Evolutionary conservation across 345 rosid genomes (phyloP).

Genomic region (Cochlearia excelsa): DNA sequence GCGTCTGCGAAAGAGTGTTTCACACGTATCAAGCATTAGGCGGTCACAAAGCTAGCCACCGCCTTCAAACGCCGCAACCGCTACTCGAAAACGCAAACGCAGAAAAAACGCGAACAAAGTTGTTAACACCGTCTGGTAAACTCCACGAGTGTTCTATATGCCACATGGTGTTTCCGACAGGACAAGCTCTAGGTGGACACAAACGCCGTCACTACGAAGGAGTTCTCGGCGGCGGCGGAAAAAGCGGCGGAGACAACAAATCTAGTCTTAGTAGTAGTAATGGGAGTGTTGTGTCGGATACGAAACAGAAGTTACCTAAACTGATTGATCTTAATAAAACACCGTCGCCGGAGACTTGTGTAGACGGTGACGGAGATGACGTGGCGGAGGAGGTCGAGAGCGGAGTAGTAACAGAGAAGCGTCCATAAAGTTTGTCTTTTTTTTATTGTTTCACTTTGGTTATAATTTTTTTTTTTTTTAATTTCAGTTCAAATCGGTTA

Average conservation of each 20-base stretch:
- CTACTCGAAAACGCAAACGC: constrained; percentile 15
- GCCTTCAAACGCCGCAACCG: constrained; percentile 41
- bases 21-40: constrained; percentile 88
- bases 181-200: constrained; percentile 95
- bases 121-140: constrained; percentile 34
- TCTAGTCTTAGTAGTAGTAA: constrained; percentile 9
- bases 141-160: constrained; percentile 79
- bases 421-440: too few species aligned
- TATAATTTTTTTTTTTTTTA: too few species aligned
- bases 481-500: too few species aligned
- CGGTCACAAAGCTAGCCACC: constrained; percentile 93
- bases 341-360: too few species aligned
- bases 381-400: too few species aligned
- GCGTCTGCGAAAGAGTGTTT: constrained; percentile 67
- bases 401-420: too few species aligned
- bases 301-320: too few species aligned
- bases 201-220: constrained; percentile 90
- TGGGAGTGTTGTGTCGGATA: background rate
- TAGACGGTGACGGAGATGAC: too few species aligned
- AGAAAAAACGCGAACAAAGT: constrained; percentile 18
- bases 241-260: background rate
- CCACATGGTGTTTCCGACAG: constrained; percentile 61
- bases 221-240: constrained; percentile 17
- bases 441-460: too few species aligned
- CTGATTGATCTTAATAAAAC: too few species aligned